phyloP scores from a whole-genome alignment of 805 yeast genomes.

The Starmerella sp. region DNA sequence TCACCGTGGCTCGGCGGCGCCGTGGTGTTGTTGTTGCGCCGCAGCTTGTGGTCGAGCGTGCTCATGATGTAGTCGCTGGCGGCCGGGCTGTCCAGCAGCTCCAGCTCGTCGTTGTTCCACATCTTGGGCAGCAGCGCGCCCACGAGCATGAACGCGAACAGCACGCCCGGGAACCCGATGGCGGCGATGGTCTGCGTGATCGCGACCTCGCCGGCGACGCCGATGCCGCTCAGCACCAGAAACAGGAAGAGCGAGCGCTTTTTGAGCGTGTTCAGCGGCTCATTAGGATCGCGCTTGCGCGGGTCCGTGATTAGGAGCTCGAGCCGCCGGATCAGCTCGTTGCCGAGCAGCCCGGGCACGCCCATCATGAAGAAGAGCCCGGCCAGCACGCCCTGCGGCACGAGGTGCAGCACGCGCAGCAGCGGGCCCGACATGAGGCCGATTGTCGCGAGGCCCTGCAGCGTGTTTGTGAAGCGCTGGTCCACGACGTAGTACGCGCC shows the following conservation, averaged over 20 bases:
- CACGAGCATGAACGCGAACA: constrained; percentile 52
- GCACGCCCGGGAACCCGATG: constrained; percentile 83
- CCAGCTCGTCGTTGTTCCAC: constrained; percentile 52
- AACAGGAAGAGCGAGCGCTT: constrained; percentile 40
- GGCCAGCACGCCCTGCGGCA: constrained; percentile 88
- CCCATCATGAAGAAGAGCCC: constrained; percentile 95
- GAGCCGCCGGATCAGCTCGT: constrained; percentile 52
- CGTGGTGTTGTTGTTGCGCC: not conserved
- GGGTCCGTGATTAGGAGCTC: constrained; percentile 53
- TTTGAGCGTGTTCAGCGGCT: constrained; percentile 30
- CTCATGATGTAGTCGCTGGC: constrained; percentile 33
- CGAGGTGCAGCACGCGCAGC: constrained; percentile 61
- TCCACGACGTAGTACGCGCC: constrained; percentile 51
- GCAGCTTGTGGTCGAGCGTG: constrained; percentile 28
- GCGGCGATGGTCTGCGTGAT: constrained; percentile 84
- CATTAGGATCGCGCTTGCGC: constrained; percentile 29
- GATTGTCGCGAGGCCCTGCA: constrained; percentile 72
- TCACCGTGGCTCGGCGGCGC: not conserved
- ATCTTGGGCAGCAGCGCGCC: constrained; percentile 52
- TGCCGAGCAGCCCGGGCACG: constrained; percentile 57
- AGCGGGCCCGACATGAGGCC: constrained; percentile 88
- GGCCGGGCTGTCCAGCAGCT: constrained; percentile 49
- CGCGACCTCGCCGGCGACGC: constrained; percentile 70
- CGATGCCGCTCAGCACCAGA: constrained; percentile 46
- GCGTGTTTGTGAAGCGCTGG: constrained; percentile 73